Base-by-base conservation (phyloP, 148 eudicot genomes). In the Oxyria digyna region DNA sequence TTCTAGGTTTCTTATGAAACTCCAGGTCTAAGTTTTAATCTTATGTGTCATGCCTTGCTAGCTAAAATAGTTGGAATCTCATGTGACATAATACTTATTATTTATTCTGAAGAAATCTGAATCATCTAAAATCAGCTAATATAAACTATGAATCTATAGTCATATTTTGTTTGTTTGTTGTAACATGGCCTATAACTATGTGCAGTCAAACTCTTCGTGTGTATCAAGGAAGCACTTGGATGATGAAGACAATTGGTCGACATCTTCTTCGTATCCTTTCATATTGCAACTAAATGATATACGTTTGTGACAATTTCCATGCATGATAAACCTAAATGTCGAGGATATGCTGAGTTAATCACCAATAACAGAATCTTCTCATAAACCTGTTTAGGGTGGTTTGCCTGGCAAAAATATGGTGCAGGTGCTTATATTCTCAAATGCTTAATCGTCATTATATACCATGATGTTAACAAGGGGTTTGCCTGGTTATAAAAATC, bases 221-320 rank as follows among this genome's bases (percentile, higher is more conserved):
- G 46, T 29, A 35, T 65, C 68, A 65, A 41, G 45, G 46, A 37
- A 65, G 68, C 68, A 38, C 31, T 37, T 65, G 42, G 68, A 35
- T 37, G 68, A 65, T 65, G 68, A 65, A 65, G 68, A 65, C 20
- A 23, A 37, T 41, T 38, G 69, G 43, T 66, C 69, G 4, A 66
- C 46, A n/a, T 15, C 69, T 66, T 66, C 69, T 66, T 66, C 69
- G 69, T 66, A 66, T 66, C 69, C 69, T 66, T 37, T 37, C 46
- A 18, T 23, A n/a, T 66, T 23, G 43, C 29, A 8, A 42, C 48
- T 10, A 38, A 43, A 0, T 13, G 17, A 15, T 59, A 59, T 29
- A 50, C 14, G 20, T 29, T 59, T 29, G 38, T 11, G 18, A 27
- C 8, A 59, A 27, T 55, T 26, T 5, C 4, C 15, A 26, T 11